Conservation (phyloP, 371 early-diverging fungal genomes). For the Smittium culicis region DNA sequence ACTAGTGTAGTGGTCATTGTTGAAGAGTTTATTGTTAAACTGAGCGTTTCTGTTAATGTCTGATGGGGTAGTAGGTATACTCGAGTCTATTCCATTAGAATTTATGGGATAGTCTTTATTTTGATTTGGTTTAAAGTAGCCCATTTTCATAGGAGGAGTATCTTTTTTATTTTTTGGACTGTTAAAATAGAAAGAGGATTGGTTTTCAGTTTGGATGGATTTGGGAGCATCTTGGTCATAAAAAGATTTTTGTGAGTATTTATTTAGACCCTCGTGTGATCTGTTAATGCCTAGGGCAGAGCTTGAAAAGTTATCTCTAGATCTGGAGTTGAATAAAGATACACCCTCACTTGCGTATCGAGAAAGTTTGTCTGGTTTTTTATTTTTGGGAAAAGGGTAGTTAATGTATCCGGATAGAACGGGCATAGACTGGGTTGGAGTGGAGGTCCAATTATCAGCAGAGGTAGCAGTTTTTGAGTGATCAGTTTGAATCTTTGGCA, state of each 20-base stretch:
- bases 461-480: not conserved
- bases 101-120: too few species aligned
- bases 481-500: not conserved
- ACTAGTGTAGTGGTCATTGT: too few species aligned
- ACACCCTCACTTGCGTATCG: constrained; percentile 6
- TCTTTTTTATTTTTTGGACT: too few species aligned
- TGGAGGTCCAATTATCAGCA: not conserved
- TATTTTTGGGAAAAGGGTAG: not conserved
- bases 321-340: not conserved
- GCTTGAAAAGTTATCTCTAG: not conserved
- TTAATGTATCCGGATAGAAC: not conserved
- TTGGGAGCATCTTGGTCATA: not conserved
- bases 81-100: too few species aligned
- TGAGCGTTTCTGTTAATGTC: too few species aligned
- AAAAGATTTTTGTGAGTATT: not conserved
- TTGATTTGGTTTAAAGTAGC: too few species aligned
- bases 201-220: not conserved
- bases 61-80: too few species aligned
- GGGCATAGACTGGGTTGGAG: not conserved
- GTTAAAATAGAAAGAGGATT: too few species aligned
- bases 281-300: not conserved
- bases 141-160: too few species aligned
- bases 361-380: not conserved
- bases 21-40: too few species aligned
- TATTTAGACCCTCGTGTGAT: not conserved